Evolutionary conservation across 1,139 yeast species (phyloP).

Genomic region (Geotrichum candidum): DNA sequence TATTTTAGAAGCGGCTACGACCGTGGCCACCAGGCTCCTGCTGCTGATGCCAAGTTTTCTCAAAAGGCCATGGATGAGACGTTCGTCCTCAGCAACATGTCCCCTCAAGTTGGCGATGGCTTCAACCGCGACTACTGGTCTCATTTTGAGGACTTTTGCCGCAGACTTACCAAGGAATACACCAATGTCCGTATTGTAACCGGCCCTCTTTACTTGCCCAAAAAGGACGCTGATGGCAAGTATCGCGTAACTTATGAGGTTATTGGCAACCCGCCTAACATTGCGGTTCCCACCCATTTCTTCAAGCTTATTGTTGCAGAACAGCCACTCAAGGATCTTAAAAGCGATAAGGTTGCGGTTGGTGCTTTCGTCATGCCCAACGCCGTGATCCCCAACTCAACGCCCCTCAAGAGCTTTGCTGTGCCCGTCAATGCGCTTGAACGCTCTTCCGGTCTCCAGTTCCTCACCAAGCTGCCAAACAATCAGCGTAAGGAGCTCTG

Average conservation of each 20-base stretch:
- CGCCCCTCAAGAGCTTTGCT: constrained; percentile 67
- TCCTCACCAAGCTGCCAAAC: constrained; percentile 62
- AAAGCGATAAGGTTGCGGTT: constrained; percentile 53
- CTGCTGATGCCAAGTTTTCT: constrained; percentile 89
- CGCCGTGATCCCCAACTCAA: constrained; percentile 59
- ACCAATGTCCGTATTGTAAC: constrained; percentile 78
- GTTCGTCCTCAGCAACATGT: constrained; percentile 78
- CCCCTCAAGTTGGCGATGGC: constrained; percentile 97
- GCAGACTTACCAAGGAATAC: constrained; percentile 65
- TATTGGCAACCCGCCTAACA: constrained; percentile 92
- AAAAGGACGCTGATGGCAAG: constrained; percentile 69
- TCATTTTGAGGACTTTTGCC: constrained; percentile 82
- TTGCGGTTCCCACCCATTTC: constrained; percentile 97
- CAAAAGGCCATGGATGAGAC: constrained; percentile 95
- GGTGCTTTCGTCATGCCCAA: constrained; percentile 95
- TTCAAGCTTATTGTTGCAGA: constrained; percentile 89
- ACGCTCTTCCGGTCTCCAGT: constrained; percentile 75
- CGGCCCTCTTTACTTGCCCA: constrained; percentile 90
- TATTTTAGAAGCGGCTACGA: constrained; percentile 95
- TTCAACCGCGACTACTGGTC: constrained; percentile 98
- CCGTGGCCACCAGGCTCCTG: constrained; percentile 96
- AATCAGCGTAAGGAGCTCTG: constrained; percentile 64
- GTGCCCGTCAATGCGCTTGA: constrained; percentile 90
- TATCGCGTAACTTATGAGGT: constrained; percentile 82
- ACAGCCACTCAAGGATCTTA: constrained; percentile 37